Evolutionary conservation across 192 early-diverging fungal genomes (phyloP).

Genomic region (Gaertneriomyces sp.): DNA sequence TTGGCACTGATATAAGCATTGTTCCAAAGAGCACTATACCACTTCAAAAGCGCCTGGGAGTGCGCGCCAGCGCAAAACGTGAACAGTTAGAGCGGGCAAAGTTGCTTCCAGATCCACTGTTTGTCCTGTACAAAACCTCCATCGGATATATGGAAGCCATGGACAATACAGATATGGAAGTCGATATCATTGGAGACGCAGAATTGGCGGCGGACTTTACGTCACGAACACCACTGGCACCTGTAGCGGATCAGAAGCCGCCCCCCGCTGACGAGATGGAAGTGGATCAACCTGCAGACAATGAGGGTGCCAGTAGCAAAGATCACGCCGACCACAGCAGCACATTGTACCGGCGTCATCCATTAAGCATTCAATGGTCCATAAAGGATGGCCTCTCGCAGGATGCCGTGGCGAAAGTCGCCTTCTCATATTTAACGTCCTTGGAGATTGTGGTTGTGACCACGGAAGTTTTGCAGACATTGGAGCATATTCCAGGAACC

Average conservation of each 20-base stretch:
- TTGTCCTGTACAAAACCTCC: slow-evolving; percentile 29
- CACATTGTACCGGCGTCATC: slow-evolving; percentile 14
- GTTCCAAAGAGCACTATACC: slow-evolving; percentile 25
- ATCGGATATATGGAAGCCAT: slow-evolving; percentile 8
- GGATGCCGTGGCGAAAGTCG: slow-evolving; percentile 6
- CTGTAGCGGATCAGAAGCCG: slow-evolving; percentile 4
- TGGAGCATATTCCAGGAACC: slow-evolving; percentile 10
- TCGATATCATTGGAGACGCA: slow-evolving; percentile 22
- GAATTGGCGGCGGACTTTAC: slow-evolving; percentile 2
- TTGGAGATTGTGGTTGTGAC: slow-evolving; percentile 32
- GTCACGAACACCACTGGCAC: background rate
- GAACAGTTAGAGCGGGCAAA: slow-evolving; percentile 3
- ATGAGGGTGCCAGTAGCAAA: background rate
- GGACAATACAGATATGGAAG: slow-evolving; percentile 16
- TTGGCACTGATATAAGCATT: background rate
- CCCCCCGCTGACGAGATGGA: background rate
- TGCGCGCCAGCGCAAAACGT: slow-evolving; percentile 9
- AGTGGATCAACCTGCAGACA: slow-evolving; percentile 2
- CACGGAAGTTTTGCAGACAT: background rate
- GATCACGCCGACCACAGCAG: slow-evolving; percentile 10
- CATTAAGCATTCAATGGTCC: background rate
- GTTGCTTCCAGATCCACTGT: slow-evolving; percentile 28
- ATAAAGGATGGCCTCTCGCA: background rate
- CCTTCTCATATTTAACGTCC: slow-evolving; percentile 26
- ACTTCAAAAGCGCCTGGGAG: slow-evolving; percentile 27